Base-by-base conservation (phyloP, 805 yeast genomes). In the Clavispora carvajalis region DNA sequence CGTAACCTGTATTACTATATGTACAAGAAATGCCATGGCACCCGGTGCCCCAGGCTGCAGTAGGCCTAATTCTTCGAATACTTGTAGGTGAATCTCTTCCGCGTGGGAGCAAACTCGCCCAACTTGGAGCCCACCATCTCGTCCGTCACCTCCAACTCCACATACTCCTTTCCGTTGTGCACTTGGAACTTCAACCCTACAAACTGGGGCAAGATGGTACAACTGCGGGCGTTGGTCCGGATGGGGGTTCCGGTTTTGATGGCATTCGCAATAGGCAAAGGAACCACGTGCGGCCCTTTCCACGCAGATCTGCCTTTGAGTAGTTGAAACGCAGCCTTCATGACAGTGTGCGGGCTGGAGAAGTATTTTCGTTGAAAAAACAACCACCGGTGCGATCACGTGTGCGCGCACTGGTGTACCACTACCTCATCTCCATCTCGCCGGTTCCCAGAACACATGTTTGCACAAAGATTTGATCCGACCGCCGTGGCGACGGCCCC, bases 71-170 rank as follows among this genome's bases (percentile, higher is more conserved):
- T 83, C 73, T 83, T 83, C 24, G 89, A 79, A 62, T 76, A 85
- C 38, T 89, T 85, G 67, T 85, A 89, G 47, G 77, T 79, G 65
- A 86, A 87, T 59, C 83, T 79, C 76, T 87, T 86, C 65, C 98
- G 78, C 1, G 99, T 93, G 40, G 90, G 87, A 2, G 95, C 95
- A 69, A 87, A 93, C 62, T 91, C 97, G 2, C 99, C 99, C 41
- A 93, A 69, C 60, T 91, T 93, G 51, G 82, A 77, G 15, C 99
- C 99, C 45, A 93, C 96, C 99, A 93, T 93, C 53, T 93, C 93
- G 59, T 93, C 97, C 7, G 84, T 78, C 22, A 93, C 77, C 49
- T 82, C 87, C 39, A 93, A 74, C 38, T 88, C 87, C 29, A 89
- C 95, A 58, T 90, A 93, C 52, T 88, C 95, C 58, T 84, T 86